Conservation (phyloP, 805 yeast genomes). For the Metschnikowia borealis region DNA sequence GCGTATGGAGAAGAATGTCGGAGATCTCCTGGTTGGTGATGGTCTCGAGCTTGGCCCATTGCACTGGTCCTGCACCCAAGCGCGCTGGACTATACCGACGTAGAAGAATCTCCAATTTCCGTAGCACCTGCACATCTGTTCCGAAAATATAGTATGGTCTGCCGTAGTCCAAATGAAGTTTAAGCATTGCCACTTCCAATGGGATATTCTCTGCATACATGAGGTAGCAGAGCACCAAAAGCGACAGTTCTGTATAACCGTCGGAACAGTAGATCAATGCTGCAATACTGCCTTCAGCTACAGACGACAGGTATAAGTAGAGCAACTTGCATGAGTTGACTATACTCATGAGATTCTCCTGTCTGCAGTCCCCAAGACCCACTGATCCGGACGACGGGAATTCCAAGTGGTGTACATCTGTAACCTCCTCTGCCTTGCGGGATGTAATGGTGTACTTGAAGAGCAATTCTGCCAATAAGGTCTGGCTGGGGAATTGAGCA, state of each 20-base stretch:
- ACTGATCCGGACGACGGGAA: constrained; percentile 87
- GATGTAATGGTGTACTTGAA: constrained; percentile 30
- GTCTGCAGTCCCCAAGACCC: constrained; percentile 66
- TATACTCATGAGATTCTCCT: constrained; percentile 58
- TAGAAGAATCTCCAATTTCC: constrained; percentile 60
- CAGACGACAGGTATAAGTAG: constrained; percentile 34
- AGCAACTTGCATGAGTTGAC: constrained; percentile 68
- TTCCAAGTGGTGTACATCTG: constrained; percentile 34
- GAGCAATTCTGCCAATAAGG: constrained; percentile 32
- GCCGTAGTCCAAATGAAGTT: constrained; percentile 57
- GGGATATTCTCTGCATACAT: constrained; percentile 63
- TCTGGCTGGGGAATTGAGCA: constrained; percentile 48
- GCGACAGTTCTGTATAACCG: constrained; percentile 88
- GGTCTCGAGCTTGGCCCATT: constrained; percentile 31
- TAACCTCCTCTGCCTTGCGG: constrained; percentile 19
- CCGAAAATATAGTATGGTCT: constrained; percentile 84
- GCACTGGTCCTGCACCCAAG: constrained; percentile 12
- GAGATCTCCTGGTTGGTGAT: constrained; percentile 30
- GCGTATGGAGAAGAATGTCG: constrained; percentile 24
- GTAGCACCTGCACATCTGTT: constrained; percentile 64
- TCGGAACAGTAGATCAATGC: constrained; percentile 75
- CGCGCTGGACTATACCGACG: constrained; percentile 54
- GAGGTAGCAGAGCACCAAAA: constrained; percentile 65
- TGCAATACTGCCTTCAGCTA: constrained; percentile 32
- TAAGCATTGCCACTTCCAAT: constrained; percentile 61